Evolutionary conservation across 2,329 filamentous ascomycete genomes (phyloP), one percentile per base, ranked within the genome.

Genomic region (Trematosphaeria pertusa): DNA sequence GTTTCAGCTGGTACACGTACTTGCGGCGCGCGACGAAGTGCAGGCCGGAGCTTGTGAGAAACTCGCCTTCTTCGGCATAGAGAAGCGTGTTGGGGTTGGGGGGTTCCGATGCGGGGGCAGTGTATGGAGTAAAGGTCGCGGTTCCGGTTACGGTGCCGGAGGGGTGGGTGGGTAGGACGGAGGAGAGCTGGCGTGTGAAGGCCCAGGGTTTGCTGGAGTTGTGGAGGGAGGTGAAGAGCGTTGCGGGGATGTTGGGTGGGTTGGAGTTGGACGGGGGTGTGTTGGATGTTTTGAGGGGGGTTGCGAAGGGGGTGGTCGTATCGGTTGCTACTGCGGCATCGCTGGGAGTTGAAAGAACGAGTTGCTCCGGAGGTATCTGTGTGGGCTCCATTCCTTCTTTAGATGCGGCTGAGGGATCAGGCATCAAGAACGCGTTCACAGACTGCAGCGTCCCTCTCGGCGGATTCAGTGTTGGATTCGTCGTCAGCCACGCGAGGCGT

Each of bases 341-440:
- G 3, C 4, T 9, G 24, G 37, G 19, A 11, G 36, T 28, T 18
- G 8, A 14, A 21, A 14, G 18, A 2, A 28, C 11, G 44, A 34
- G 19, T 45, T 15, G 17, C 14, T 22, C 4, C 10, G 2, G 39
- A 35, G 9, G 17, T 24, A 17, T 33, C 11, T 31, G 20, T 14
- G 36, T 32, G 9, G 43, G 21, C 4, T 24, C 14, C n/a, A n/a
- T n/a, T n/a, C n/a, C n/a, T n/a, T n/a, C n/a, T n/a, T n/a, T n/a
- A 30, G 24, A 34, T 43, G 12, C 9, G 3, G 19, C 17, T 2
- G 28, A 18, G 4, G 42, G 46, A 43, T 68, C 58, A 59, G 43
- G 69, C 85, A 97, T 93, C 40, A 97, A 74, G 62, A 90, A 96
- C 44, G 89, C 89, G 71, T 97, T 97, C 4, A 97, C 87, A 58